These are phyloP conservation scores for Astrothelium subdiscretum DNA, from an alignment of 495 filamentous ascomycete genomes.

Conservation along the genomic window DNA sequence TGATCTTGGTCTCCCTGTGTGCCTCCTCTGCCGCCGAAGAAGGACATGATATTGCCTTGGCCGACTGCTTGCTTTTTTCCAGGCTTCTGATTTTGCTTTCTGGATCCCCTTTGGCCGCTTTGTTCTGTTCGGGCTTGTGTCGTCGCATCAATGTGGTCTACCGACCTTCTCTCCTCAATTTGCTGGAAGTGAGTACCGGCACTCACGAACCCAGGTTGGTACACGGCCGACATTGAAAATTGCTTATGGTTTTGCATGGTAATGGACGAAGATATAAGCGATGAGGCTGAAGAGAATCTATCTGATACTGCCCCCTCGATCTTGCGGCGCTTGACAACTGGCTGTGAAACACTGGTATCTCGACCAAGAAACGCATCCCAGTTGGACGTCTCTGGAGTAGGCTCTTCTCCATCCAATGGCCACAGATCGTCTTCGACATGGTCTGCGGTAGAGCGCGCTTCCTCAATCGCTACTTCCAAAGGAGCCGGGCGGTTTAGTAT, in stretches of 20 bases:
- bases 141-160: slow-evolving; percentile 4
- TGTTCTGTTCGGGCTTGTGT: not conserved
- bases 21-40: slow-evolving; percentile 26
- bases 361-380: slow-evolving; percentile 11
- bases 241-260: slow-evolving; percentile 18
- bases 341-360: not conserved
- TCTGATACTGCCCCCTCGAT: not conserved
- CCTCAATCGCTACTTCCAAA: slow-evolving; percentile 35
- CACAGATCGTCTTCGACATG: slow-evolving; percentile 52
- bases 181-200: slow-evolving; percentile 16
- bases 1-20: slow-evolving; percentile 3
- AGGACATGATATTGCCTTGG: slow-evolving; percentile 38
- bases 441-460: slow-evolving; percentile 29
- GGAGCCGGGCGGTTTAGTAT: slow-evolving; percentile 52
- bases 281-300: slow-evolving; percentile 4
- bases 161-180: slow-evolving; percentile 17
- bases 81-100: slow-evolving; percentile 5
- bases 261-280: not conserved
- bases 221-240: slow-evolving; percentile 18
- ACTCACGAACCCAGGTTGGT: slow-evolving; percentile 22
- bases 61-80: slow-evolving; percentile 24
- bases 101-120: slow-evolving; percentile 9
- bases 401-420: slow-evolving; percentile 46
- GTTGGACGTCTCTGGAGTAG: slow-evolving; percentile 23
- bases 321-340: slow-evolving; percentile 14